A percentile compares a stretch with the other conserved stretches of the same genome.
Conservation (phyloP, 352 stramenopile species). For the Pythium coloratum region DNA sequence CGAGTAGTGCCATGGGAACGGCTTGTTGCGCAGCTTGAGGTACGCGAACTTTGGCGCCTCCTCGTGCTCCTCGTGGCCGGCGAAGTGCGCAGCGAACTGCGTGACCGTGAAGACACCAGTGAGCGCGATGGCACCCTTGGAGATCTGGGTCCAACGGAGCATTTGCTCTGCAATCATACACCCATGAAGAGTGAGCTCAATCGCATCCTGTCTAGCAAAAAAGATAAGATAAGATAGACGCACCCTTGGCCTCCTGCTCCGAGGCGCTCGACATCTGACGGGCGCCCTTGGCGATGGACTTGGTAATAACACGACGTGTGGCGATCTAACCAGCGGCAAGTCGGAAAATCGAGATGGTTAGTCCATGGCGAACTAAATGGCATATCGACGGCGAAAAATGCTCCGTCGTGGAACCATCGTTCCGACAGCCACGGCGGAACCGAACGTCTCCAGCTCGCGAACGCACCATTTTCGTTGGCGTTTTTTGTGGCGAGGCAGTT, state of each 20-base stretch:
- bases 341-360: background rate
- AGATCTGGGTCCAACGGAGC: constrained; percentile 83
- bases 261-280: constrained; percentile 82
- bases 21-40: constrained; percentile 88
- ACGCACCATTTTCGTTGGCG: constrained; percentile 28
- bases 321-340: constrained; percentile 9
- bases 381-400: background rate
- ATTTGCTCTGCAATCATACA: constrained; percentile 63
- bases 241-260: constrained; percentile 81
- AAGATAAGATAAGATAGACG: constrained; percentile 16
- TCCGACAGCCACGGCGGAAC: background rate
- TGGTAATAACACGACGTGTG: constrained; percentile 40
- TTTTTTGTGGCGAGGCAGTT: constrained; percentile 31
- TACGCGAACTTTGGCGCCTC: constrained; percentile 69
- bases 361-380: background rate
- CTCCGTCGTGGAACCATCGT: background rate
- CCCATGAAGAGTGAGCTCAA: background rate
- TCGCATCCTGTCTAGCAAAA: background rate
- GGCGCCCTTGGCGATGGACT: constrained; percentile 54
- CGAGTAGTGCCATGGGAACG: constrained; percentile 80
- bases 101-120: constrained; percentile 54
- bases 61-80: constrained; percentile 49
- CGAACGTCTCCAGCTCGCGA: background rate
- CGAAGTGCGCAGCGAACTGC: constrained; percentile 50
- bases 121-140: constrained; percentile 79